phyloP scores from a whole-genome alignment of 352 stramenopile genomes.

The Pythium brachiatum region DNA sequence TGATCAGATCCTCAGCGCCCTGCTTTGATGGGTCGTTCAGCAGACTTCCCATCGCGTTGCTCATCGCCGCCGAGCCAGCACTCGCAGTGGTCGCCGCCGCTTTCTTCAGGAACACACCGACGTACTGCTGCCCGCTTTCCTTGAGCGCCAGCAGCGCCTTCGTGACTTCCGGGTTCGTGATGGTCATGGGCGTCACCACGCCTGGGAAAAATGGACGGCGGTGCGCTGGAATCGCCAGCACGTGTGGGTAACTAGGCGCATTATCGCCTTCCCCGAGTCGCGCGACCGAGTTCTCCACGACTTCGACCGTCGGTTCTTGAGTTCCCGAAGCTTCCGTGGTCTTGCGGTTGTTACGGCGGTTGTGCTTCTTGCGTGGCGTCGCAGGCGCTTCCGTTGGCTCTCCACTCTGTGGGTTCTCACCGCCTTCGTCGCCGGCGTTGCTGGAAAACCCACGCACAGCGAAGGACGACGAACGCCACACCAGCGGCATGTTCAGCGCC shows the following conservation, averaged over 20 bases:
- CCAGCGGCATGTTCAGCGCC: not conserved
- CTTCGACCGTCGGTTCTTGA: slow-evolving; percentile 43
- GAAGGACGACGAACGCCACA: slow-evolving; percentile 24
- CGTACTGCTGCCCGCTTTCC: slow-evolving; percentile 86
- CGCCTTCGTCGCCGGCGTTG: slow-evolving; percentile 19
- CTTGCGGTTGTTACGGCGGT: slow-evolving; percentile 19
- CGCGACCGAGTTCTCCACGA: slow-evolving; percentile 65
- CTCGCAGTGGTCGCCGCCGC: slow-evolving; percentile 8
- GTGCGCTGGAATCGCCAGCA: slow-evolving; percentile 74
- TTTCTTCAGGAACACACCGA: slow-evolving; percentile 95
- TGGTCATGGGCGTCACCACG: slow-evolving; percentile 82
- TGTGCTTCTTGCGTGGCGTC: slow-evolving; percentile 20
- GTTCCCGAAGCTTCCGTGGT: slow-evolving; percentile 4
- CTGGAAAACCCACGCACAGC: slow-evolving; percentile 16
- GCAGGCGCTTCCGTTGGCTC: slow-evolving; percentile 1
- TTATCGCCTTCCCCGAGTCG: slow-evolving; percentile 66
- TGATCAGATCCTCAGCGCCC: slow-evolving; percentile 86
- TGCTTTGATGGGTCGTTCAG: slow-evolving; percentile 32
- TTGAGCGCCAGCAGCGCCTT: slow-evolving; percentile 88
- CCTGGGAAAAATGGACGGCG: slow-evolving; percentile 81
- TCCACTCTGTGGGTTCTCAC: slow-evolving; percentile 27
- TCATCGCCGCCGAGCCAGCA: slow-evolving; percentile 5
- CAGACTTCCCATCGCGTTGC: slow-evolving; percentile 6
- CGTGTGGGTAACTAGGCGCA: slow-evolving; percentile 63
- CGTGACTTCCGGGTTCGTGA: slow-evolving; percentile 83